Evolutionary conservation across 805 yeast species (phyloP), one percentile per base, ranked within the genome.

Genomic region (Torulaspora gathmanii): DNA sequence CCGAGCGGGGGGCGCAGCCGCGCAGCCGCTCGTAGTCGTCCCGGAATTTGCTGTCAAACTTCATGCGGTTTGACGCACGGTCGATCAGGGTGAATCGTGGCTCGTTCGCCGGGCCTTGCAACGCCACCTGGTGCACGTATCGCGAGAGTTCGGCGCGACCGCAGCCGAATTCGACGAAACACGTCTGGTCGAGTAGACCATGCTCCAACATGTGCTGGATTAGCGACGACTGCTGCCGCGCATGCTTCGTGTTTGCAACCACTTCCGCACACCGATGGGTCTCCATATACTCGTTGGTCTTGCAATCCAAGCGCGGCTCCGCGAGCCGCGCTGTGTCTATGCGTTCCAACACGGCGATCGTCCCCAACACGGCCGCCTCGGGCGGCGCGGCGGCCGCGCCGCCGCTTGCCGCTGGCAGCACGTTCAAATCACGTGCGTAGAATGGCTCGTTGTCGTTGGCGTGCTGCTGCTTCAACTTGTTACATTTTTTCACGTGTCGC

Each of bases 111-210:
- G 40, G 23, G 6, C 27, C 26, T 11, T 44, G 25, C 27, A 23
- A 23, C 20, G 44, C 36, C 7, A 51, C 52, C 26, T 63, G 56
- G 42, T 62, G 72, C 10, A 86, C 67, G 55, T 79, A 84, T 46
- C 95, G 65, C 1, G 89, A 75, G 19, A 89, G 71, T 59, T 90
- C 96, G 1, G 86, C 95, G 51, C 90, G 77, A 0, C 97, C 97
- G 62, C 95, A 86, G 0, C 97, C 97, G 70, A 87, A 88, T 64
- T 89, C 97, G 23, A 84, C 60, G 58, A 79, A 78, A 40, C 71
- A 65, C 29, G 37, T 36, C 31, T 42, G 50, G 46, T 37, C 48
- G 49, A 33, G 44, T 51, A 34, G 42, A 2, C 53, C 46, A 2
- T 60, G 33, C 4, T 64, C 60, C 19, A 73, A 69, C 55, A 89